Evolutionary conservation across 1,284 basidiomycete genomes (phyloP).

Genomic region (Malassezia globosa): DNA sequence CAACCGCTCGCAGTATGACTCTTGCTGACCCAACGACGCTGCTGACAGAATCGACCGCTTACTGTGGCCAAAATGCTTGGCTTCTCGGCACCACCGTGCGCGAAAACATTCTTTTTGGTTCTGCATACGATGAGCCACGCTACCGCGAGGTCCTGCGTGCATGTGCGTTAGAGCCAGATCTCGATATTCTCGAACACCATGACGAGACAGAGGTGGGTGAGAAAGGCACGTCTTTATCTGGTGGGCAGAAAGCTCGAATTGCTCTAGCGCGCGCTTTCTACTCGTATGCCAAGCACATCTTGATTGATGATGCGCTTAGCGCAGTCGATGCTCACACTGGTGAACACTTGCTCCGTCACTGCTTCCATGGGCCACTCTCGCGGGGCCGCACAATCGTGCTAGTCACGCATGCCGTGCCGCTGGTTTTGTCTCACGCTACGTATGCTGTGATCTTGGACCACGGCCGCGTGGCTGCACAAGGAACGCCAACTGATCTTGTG

Average conservation of each 20-base stretch:
- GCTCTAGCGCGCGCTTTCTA: slow-evolving; percentile 26
- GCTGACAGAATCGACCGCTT: slow-evolving; percentile 51
- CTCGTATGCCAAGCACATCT: slow-evolving; percentile 10
- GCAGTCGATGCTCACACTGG: slow-evolving; percentile 45
- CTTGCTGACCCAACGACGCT: slow-evolving; percentile 51
- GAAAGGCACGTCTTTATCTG: slow-evolving; percentile 49
- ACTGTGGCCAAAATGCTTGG: slow-evolving; percentile 22
- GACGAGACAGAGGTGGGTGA: slow-evolving; percentile 86
- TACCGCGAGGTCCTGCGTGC: slow-evolving; percentile 19
- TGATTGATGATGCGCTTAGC: slow-evolving; percentile 24
- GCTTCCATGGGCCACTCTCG: slow-evolving; percentile 58
- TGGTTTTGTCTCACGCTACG: slow-evolving; percentile 59
- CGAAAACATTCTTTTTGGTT: slow-evolving; percentile 24
- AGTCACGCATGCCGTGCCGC: slow-evolving; percentile 73
- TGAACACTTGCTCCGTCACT: slow-evolving; percentile 59
- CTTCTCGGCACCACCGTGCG: slow-evolving; percentile 20
- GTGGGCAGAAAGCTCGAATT: slow-evolving; percentile 28
- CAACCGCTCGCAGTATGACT: background rate
- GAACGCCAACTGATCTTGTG: slow-evolving; percentile 53
- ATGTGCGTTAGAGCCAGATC: slow-evolving; percentile 18
- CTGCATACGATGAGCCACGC: slow-evolving; percentile 16
- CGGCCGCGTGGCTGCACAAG: slow-evolving; percentile 61
- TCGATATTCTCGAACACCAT: slow-evolving; percentile 55
- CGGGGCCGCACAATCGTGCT: slow-evolving; percentile 63
- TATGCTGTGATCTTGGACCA: slow-evolving; percentile 65